These are phyloP conservation scores for Podaxis sp. DNA, from an alignment of 768 basidiomycete species.

Conservation along the genomic window DNA sequence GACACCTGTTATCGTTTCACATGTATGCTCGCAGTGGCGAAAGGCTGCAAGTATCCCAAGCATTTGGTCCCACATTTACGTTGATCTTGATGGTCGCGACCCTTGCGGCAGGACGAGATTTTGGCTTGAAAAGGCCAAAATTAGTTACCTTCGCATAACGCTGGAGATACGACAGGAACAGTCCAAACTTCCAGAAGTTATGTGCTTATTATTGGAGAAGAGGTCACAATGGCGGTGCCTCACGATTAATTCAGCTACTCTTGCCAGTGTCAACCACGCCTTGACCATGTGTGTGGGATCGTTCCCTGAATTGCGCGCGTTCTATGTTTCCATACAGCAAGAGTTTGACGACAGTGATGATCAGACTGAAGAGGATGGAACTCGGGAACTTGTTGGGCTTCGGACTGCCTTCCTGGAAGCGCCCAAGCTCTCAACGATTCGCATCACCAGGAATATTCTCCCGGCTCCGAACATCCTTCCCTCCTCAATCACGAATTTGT, in stretches of 20 bases:
- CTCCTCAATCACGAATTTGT: conserved; percentile 28
- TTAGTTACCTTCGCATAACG: conserved; percentile 40
- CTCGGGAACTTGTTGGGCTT: conserved; percentile 22
- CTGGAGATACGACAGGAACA: conserved; percentile 31
- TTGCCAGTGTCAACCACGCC: conserved; percentile 34
- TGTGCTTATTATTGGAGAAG: conserved; percentile 36
- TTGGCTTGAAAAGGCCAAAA: conserved; percentile 47
- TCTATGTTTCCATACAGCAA: conserved; percentile 26
- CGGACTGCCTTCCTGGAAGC: conserved; percentile 26
- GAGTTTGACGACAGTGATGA: conserved; percentile 20
- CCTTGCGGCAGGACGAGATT: conserved; percentile 37
- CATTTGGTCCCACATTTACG: conserved; percentile 54
- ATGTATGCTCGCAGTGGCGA: conserved; percentile 59
- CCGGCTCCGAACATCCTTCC: conserved; percentile 30
- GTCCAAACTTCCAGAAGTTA: conserved; percentile 26
- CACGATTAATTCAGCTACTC: conserved; percentile 31
- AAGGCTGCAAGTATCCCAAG: conserved; percentile 44
- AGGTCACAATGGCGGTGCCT: conserved; percentile 41
- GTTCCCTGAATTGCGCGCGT: conserved; percentile 30
- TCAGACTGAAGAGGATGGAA: conserved; percentile 15
- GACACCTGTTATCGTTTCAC: conserved; percentile 50
- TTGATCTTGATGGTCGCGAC: conserved; percentile 41
- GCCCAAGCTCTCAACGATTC: conserved; percentile 28
- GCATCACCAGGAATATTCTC: conserved; percentile 29
- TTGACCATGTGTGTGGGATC: conserved; percentile 30